Evolutionary conservation across 2,329 filamentous ascomycete species (phyloP).

Genomic region (Simplicillium sp.): DNA sequence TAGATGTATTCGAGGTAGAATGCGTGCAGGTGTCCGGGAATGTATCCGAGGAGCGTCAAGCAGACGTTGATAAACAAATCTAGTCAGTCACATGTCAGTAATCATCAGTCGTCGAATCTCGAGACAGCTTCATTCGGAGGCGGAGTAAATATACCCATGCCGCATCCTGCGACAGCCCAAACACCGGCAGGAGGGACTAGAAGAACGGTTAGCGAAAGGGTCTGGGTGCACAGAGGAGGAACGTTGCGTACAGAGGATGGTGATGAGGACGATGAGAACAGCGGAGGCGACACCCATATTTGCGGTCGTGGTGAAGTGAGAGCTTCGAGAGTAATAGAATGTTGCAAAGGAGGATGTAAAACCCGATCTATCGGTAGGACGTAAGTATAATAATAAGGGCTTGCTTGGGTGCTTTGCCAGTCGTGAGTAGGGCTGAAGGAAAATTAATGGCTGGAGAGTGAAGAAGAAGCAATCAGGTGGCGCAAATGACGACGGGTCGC

Average conservation of each 20-base stretch:
- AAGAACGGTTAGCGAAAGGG: constrained; percentile 11
- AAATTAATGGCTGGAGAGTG: too few species aligned
- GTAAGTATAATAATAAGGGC: too few species aligned
- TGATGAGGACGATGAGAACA: constrained; percentile 40
- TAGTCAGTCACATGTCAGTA: constrained; percentile 13
- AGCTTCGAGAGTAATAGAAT: constrained; percentile 3
- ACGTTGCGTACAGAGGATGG: constrained; percentile 38
- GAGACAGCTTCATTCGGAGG: neutral
- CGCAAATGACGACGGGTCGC: too few species aligned
- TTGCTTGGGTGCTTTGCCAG: too few species aligned
- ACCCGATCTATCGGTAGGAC: neutral
- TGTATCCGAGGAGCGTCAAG: constrained; percentile 58
- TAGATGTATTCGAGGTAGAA: constrained; percentile 81
- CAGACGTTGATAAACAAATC: constrained; percentile 60
- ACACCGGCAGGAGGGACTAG: constrained; percentile 59
- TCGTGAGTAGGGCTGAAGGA: too few species aligned
- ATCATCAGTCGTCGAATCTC: neutral
- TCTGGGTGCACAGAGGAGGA: neutral
- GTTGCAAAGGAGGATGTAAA: constrained; percentile 1
- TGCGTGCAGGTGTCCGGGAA: constrained; percentile 71
- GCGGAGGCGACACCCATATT: constrained; percentile 40
- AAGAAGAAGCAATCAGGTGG: too few species aligned
- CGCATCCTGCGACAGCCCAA: constrained; percentile 55
- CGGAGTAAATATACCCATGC: constrained; percentile 32
- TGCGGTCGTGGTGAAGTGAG: constrained; percentile 8